Base-by-base conservation (phyloP, 1,284 basidiomycete genomes). In the Ceratorhiza oryzae-sativae region DNA sequence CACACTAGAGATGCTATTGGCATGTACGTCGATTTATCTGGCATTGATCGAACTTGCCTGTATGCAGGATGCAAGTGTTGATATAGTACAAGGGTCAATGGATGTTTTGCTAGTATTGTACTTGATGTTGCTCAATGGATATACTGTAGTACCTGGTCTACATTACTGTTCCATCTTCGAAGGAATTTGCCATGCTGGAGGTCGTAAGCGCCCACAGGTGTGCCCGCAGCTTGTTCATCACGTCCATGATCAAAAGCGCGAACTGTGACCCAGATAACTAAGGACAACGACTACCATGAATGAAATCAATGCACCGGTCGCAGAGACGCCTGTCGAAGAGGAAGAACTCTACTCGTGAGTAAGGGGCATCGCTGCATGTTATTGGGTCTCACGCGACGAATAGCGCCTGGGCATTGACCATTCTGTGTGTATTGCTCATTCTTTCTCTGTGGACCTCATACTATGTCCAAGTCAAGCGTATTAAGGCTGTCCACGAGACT, bases 401-500 rank as follows among this genome's bases (percentile, higher is more conserved):
- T 51, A 75, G 74, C 27, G 75, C 93, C 73, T 95, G 94, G 94
- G 96, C 93, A 36, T 88, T 95, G 34, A 95, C 94, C 80, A 92
- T 98, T 77, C 95, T 99, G 76, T 96, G 97, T 81, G 81, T 94
- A 73, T 88, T 99, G 42, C 90, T 99, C 75, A 94, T 98, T 74
- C 84, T 96, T 73, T 97, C 96, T 3, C 89, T 99, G 76, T 95
- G 91, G 87, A 97, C 95, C 15, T 96, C 94, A 25, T 99, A 99
- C 83, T 99, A 98, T 78, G 90, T 99, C 20, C 96, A 98, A 84
- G 92, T 98, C 79, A 95, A 96, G 81, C 87, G 92, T 61, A 99
- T 99, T 83, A 90, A 95, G 63, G 93, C 95, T 13, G 88, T 99
- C 18, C 96, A 99, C 79, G 97, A 99, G 82, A 99, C 97, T 0